These are phyloP conservation scores for Fusarium sp. DNA, from an alignment of 2,329 filamentous ascomycete species.

Conservation along the genomic window DNA sequence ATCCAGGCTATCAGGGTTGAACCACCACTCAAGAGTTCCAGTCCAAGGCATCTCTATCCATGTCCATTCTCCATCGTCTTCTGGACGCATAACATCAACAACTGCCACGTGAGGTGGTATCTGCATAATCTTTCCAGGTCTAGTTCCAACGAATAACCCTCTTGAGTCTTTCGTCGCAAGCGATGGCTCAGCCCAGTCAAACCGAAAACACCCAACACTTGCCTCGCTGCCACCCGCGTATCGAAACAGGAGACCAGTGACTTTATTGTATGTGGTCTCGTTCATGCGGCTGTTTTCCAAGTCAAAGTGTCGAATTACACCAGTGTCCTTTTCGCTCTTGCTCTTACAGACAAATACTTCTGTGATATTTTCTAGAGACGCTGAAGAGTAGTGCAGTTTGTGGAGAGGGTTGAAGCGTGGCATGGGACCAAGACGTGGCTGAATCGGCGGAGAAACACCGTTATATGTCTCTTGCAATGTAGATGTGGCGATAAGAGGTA, in stretches of 20 bases:
- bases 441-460: neutral
- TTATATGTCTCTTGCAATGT: fast-evolving
- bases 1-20: conserved; percentile 4
- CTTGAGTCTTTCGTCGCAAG: neutral
- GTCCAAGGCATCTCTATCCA: conserved; percentile 7
- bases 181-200: neutral
- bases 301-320: neutral
- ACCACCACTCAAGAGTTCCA: conserved; percentile 22
- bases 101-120: neutral
- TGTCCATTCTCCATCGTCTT: neutral
- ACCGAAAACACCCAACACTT: conserved; percentile 11
- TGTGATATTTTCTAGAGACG: neutral
- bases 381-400: neutral
- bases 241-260: neutral
- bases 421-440: neutral
- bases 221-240: neutral
- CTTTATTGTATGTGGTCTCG: neutral
- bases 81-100: neutral
- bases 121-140: neutral
- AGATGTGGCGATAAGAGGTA: neutral
- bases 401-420: neutral
- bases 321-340: neutral
- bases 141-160: neutral
- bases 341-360: neutral
- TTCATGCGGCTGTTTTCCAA: neutral